A percentile compares a stretch with the other conserved stretches of the same genome.
Evolutionary conservation across 352 stramenopile species (phyloP).

Genomic region (Globisporangium canariense): DNA sequence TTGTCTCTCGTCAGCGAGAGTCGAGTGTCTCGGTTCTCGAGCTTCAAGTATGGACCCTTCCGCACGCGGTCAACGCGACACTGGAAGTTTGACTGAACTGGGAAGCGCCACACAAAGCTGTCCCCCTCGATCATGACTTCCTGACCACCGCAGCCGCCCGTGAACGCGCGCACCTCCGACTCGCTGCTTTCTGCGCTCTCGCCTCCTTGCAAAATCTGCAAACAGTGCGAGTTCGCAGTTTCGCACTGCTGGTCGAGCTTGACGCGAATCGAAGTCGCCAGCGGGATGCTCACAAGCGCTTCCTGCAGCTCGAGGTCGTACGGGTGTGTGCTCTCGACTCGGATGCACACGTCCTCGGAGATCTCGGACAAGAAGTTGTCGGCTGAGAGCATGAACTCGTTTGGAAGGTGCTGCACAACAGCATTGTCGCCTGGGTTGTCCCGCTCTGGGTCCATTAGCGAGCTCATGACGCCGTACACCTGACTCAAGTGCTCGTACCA

Average conservation of each 20-base stretch:
- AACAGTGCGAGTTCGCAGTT: slow-evolving; percentile 82
- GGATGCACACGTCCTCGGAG: slow-evolving; percentile 80
- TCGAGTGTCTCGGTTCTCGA: slow-evolving; percentile 83
- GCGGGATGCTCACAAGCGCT: slow-evolving; percentile 69
- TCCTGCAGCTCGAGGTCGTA: slow-evolving; percentile 85
- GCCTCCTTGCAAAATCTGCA: slow-evolving; percentile 83
- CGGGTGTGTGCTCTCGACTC: slow-evolving; percentile 70
- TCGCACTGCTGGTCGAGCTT: slow-evolving; percentile 73
- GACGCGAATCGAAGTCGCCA: slow-evolving; percentile 82
- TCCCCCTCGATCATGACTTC: slow-evolving; percentile 86
- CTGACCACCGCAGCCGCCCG: slow-evolving; percentile 70
- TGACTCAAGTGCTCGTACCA: slow-evolving; percentile 86
- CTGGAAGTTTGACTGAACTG: slow-evolving; percentile 87
- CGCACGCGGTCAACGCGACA: slow-evolving; percentile 81
- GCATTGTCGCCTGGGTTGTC: slow-evolving; percentile 11
- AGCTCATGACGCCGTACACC: slow-evolving; percentile 84
- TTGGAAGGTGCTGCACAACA: slow-evolving; percentile 32
- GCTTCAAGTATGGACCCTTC: slow-evolving; percentile 86
- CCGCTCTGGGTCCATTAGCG: slow-evolving; percentile 59
- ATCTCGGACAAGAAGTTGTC: slow-evolving; percentile 88
- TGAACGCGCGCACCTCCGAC: slow-evolving; percentile 84
- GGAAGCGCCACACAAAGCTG: slow-evolving; percentile 86
- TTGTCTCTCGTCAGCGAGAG: slow-evolving; percentile 85
- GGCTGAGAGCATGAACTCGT: slow-evolving; percentile 87
- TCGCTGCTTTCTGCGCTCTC: slow-evolving; percentile 48